phyloP scores from a whole-genome alignment of 1,284 basidiomycete genomes.

The Phellopilus nigrolimitatus region DNA sequence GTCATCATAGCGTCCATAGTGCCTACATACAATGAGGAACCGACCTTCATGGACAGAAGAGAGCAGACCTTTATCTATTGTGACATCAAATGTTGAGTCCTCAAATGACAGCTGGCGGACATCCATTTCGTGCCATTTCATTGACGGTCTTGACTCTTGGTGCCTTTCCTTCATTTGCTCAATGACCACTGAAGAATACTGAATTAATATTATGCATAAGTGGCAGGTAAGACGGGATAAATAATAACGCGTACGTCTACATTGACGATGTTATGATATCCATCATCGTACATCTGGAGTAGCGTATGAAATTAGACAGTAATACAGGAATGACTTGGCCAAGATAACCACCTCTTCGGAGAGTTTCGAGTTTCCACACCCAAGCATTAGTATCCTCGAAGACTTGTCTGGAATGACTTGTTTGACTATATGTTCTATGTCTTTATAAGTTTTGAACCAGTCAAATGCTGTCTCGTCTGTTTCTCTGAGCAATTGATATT shows the following conservation, averaged over 20 bases:
- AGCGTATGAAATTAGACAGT: neutral
- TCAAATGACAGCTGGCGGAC: conserved; percentile 70
- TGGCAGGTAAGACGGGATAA: neutral
- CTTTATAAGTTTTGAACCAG: conserved; percentile 79
- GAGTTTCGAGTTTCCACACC: conserved; percentile 85
- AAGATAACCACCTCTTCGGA: conserved; percentile 59
- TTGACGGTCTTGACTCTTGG: conserved; percentile 49
- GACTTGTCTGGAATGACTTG: conserved; percentile 61
- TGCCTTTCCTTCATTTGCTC: conserved; percentile 75
- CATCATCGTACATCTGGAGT: conserved; percentile 83
- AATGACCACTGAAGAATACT: conserved; percentile 82
- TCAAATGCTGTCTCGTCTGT: conserved; percentile 65
- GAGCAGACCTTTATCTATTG: conserved; percentile 78
- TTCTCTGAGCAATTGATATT: conserved; percentile 23
- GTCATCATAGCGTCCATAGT: conserved; percentile 97
- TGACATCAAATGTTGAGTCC: conserved; percentile 72
- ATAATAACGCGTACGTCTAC: conserved; percentile 56
- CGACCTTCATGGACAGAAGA: neutral
- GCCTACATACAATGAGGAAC: conserved; percentile 33
- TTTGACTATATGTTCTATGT: conserved; percentile 56
- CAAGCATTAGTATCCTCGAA: conserved; percentile 78
- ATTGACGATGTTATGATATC: conserved; percentile 82
- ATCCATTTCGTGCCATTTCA: conserved; percentile 91
- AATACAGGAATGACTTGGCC: conserved; percentile 5
- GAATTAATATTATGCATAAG: neutral